These are phyloP conservation scores for Davidsoniella australis DNA, from an alignment of 2,329 filamentous ascomycete genomes.

Conservation along the genomic window DNA sequence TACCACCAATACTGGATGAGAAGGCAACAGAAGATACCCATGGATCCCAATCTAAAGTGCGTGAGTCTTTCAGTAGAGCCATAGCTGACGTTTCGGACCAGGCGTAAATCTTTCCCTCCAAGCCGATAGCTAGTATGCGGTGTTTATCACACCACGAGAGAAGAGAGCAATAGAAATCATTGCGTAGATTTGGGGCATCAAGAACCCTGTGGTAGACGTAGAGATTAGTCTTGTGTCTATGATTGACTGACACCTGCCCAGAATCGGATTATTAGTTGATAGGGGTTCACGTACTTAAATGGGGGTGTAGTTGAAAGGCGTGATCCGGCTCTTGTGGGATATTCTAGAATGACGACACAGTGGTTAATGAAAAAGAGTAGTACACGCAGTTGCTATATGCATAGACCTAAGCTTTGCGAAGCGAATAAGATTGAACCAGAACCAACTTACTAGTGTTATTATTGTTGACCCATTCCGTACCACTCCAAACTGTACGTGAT, in stretches of 20 bases:
- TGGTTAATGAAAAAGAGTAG: constrained; percentile 4
- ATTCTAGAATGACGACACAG: constrained; percentile 6
- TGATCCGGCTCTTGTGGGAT: not conserved
- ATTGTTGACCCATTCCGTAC: constrained; percentile 22
- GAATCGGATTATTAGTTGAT: not conserved
- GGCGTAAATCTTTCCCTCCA: constrained; percentile 63
- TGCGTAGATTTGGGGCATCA: constrained; percentile 73
- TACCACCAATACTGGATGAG: constrained; percentile 59
- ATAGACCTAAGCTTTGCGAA: not conserved
- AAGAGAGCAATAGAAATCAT: constrained; percentile 90
- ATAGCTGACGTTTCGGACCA: constrained; percentile 71
- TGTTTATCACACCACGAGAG: constrained; percentile 67
- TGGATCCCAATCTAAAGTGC: constrained; percentile 17
- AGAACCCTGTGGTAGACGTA: constrained; percentile 40
- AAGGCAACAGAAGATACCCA: constrained; percentile 78
- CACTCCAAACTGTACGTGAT: constrained; percentile 25
- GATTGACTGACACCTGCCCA: too few relatives aligned
- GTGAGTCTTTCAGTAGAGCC: constrained; percentile 30
- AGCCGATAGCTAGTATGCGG: constrained; percentile 65
- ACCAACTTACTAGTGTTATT: constrained; percentile 8
- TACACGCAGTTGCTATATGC: not conserved
- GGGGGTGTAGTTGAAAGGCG: constrained; percentile 6
- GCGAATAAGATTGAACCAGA: not conserved
- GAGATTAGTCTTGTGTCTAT: not conserved
- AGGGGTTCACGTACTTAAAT: constrained; percentile 10